A percentile compares a stretch with the other conserved stretches of the same genome.
These are phyloP conservation scores for Coprinopsis strossmayeri DNA, from an alignment of 768 basidiomycete genomes.

Conservation along the genomic window DNA sequence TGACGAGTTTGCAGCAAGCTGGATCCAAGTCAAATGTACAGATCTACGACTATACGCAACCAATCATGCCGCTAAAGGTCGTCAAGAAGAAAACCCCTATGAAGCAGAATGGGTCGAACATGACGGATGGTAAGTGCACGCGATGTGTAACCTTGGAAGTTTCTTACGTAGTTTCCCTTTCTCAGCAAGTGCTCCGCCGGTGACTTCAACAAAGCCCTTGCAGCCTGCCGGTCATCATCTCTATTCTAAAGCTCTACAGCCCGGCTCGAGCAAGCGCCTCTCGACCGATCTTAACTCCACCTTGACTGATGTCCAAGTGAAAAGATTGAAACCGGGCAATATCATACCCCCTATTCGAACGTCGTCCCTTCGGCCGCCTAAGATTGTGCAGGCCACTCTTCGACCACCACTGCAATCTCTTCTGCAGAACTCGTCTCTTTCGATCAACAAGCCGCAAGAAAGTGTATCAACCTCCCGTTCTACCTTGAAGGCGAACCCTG, in stretches of 20 bases:
- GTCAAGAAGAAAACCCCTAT: neutral
- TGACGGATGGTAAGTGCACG: too few relatives aligned
- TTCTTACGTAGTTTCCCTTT: too few relatives aligned
- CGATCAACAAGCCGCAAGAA: neutral
- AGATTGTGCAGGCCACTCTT: conserved; percentile 3
- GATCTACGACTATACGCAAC: conserved; percentile 6
- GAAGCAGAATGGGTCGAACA: too few relatives aligned
- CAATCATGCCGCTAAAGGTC: conserved; percentile 6
- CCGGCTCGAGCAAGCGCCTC: neutral
- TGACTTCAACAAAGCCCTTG: neutral
- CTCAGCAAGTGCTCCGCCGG: too few relatives aligned
- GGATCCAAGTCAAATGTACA: neutral
- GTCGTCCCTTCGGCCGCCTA: conserved; percentile 4
- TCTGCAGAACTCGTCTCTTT: neutral
- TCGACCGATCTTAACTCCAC: neutral
- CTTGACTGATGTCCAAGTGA: neutral
- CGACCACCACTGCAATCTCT: neutral
- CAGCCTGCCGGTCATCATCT: too few relatives aligned
- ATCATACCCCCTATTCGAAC: conserved; percentile 5
- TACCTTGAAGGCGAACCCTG: too few relatives aligned
- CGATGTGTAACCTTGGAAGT: too few relatives aligned
- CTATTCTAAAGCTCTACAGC: neutral
- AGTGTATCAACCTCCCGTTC: neutral
- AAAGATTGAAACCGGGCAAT: neutral
- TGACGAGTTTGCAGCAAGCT: neutral